These are phyloP conservation scores for Colletotrichum abscissum DNA, from an alignment of 2,329 filamentous ascomycete genomes.

Conservation along the genomic window DNA sequence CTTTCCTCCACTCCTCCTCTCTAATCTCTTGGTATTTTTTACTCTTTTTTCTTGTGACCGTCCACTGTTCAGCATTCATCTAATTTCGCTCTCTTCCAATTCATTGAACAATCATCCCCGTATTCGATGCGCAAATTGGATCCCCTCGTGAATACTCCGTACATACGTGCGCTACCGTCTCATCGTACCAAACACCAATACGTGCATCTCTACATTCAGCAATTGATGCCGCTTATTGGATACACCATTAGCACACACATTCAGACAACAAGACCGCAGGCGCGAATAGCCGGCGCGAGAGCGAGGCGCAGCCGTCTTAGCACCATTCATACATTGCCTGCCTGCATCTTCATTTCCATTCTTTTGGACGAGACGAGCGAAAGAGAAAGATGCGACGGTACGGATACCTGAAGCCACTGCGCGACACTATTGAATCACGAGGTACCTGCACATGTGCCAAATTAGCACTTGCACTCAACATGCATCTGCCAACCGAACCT, in stretches of 20 bases:
- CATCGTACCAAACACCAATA: neutral
- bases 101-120: neutral
- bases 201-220: neutral
- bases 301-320: slow-evolving; percentile 4
- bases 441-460: neutral
- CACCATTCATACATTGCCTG: neutral
- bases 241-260: neutral
- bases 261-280: neutral
- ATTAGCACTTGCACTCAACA: too few relatives aligned
- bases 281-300: neutral
- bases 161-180: neutral
- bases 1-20: too few relatives aligned
- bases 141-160: too few relatives aligned
- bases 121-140: neutral
- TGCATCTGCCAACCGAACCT: neutral
- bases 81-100: neutral
- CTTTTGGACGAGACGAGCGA: neutral
- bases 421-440: slow-evolving; percentile 2
- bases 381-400: neutral
- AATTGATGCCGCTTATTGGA: too few relatives aligned
- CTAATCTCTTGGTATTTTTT: neutral
- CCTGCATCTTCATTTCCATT: neutral
- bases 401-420: slow-evolving; percentile 5
- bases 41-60: neutral
- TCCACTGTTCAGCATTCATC: neutral